Base-by-base conservation (phyloP, 75 land plant species). In the Cryptomeria japonica region DNA sequence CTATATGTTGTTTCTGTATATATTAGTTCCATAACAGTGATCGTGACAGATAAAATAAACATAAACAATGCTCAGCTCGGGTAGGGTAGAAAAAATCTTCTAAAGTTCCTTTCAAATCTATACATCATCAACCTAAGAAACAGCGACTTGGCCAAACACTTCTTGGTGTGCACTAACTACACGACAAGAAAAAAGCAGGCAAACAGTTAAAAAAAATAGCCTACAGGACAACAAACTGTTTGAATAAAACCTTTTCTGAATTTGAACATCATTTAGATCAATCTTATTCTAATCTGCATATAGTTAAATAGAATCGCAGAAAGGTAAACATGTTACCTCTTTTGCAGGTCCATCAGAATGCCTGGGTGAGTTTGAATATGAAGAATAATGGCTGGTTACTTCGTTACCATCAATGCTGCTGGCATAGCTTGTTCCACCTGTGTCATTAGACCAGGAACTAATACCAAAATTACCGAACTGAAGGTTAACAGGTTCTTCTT, bases 381-480 rank as follows among this genome's bases (percentile, higher is more conserved):
- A 89, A 44, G 93, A 88, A 84, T 82, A 72, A 44, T 41, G 73
- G 37, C 70, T 84, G 46, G 36, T 47, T 64, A 39, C 39, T 32
- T 86, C 88, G 70, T 55, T 58, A 18, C 89, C 87, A 83, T 89
- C 93, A 14, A 86, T 84, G 55, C 92, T 90, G 37, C 88, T 89
- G 53, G 85, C 80, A 47, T 93, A 77, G 87, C 94, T 94, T 15
- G 95, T 86, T 25, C 87, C 89, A 36, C 88, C 92, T 8, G 85
- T 87, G 38, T 92, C 95, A 83, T 83, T 88, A 36, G 90, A 92
- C 92, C 90, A 94, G 49, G 91, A 90, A 87, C 93, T 89, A 83
- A 94, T 87, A 56, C 95, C 95, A 89, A 94, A 91, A 56, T 89
- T 94, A 58, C 95, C 95, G 85, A 94, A 94, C 83, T 93, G 95